Base-by-base conservation (phyloP, 208 protist species). In the Endotrypanum monterogeii region DNA sequence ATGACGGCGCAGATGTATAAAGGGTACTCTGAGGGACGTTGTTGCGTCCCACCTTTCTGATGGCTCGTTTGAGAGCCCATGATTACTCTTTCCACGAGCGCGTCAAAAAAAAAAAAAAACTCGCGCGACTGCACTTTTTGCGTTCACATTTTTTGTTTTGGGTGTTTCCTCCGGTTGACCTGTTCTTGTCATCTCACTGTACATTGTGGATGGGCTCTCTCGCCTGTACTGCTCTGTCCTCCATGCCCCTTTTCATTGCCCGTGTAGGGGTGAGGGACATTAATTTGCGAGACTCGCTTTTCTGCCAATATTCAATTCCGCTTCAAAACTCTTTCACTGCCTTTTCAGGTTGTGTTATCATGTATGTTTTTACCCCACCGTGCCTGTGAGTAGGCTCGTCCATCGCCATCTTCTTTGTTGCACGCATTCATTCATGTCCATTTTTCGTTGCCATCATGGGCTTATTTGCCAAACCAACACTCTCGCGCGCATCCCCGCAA, bases 361-460 rank as follows among this genome's bases (percentile, higher is more conserved):
- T 68, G 63, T 68, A 68, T 68, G 61, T 23, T 67, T 51, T 51
- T 12, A 68, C 16, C 51, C n/a, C n/a, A 25, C 23, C 16, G 28
- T 25, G 63, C 4, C 16, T 28, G n/a, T 32, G 54, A 25, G 54
- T 14, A 7, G 23, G 63, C 11, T 32, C 14, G 63, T 14, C 9
- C 41, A 25, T 51, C 63, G 23, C 63, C 25, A 0, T 39, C 28
- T 12, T 16, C 63, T 68, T 28, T 25, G 39, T 68, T 32, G 41
- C 14, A 4, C 32, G 50, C 63, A 16, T 2, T 32, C 44, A 35
- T 18, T 20, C 14, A 11, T 25, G 23, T 16, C 14, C 14, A 11
- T 25, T 23, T 16, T 16, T 54, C 20, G 44, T 48, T 65, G 60
- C 60, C 37, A 46, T 65, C 23, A 37, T n/a, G 8, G 37, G 37